A percentile compares a stretch with the other conserved stretches of the same genome.
These are phyloP conservation scores for Batkoa obscura DNA, from an alignment of 371 early-diverging fungal species.

Conservation along the genomic window DNA sequence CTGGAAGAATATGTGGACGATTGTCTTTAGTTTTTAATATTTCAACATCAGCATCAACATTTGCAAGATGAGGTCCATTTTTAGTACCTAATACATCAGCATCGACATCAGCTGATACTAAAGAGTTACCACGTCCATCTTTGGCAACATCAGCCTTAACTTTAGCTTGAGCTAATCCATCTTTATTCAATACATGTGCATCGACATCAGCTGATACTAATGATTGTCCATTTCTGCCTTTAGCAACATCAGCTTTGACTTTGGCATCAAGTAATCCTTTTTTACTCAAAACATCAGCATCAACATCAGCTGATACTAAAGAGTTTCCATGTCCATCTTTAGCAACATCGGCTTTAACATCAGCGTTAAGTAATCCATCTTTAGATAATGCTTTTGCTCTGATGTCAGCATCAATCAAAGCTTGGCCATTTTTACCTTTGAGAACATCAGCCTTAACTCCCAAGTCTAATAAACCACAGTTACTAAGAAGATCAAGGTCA, in stretches of 20 bases:
- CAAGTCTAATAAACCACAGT: not conserved
- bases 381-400: not conserved
- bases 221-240: not conserved
- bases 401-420: not conserved
- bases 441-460: constrained; percentile 1
- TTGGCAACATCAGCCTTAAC: not conserved
- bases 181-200: not conserved
- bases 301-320: not conserved
- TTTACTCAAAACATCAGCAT: not conserved
- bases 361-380: not conserved
- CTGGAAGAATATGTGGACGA: no score
- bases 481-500: not conserved
- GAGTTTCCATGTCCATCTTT: not conserved
- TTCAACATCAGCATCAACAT: no score
- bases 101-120: not conserved
- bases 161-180: not conserved
- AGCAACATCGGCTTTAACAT: not conserved
- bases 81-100: not conserved
- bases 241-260: not conserved
- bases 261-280: not conserved
- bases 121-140: not conserved
- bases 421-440: not conserved
- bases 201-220: not conserved
- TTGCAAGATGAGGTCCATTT: no score
- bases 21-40: no score